Evolutionary conservation across 768 basidiomycete species (phyloP).

Genomic region (Phylloporus rhodoxanthus): DNA sequence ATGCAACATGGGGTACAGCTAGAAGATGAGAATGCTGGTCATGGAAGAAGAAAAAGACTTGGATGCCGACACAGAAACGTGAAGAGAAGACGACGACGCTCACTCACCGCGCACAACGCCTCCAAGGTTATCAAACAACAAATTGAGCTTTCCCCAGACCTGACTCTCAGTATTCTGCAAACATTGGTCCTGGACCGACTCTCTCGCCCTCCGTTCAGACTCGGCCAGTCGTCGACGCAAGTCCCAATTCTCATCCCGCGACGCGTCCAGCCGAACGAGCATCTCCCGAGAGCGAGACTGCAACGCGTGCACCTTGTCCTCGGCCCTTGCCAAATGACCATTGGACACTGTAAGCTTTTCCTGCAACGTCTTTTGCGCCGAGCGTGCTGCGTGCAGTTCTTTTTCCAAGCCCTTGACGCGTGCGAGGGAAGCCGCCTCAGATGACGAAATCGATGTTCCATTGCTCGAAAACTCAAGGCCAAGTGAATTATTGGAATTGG

Average conservation of each 20-base stretch:
- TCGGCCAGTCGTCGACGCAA: conserved; percentile 21
- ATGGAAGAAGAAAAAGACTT: background rate
- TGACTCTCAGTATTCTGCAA: conserved; percentile 14
- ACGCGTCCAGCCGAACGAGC: conserved; percentile 14
- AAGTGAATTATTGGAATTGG: conserved; percentile 17
- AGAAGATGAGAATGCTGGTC: conserved; percentile 6
- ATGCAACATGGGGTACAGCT: conserved; percentile 19
- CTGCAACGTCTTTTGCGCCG: conserved; percentile 13
- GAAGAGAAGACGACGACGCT: conserved; percentile 1
- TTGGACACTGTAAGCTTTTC: conserved; percentile 17
- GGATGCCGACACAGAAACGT: conserved; percentile 5
- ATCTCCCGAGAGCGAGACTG: conserved; percentile 22
- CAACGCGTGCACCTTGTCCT: conserved; percentile 12
- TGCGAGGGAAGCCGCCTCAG: conserved; percentile 1
- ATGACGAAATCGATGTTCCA: background rate
- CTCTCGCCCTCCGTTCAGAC: conserved; percentile 20
- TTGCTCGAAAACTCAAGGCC: conserved; percentile 23
- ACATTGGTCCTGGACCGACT: conserved; percentile 12
- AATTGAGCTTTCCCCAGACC: conserved; percentile 26
- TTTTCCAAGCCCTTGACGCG: conserved; percentile 22
- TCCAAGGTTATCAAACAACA: conserved; percentile 25
- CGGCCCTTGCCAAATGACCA: conserved; percentile 10
- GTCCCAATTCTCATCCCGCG: conserved; percentile 16
- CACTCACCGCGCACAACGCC: conserved; percentile 18
- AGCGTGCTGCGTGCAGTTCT: conserved; percentile 17